Conservation (phyloP, 768 basidiomycete species). For the Leccinum longicurvipes region DNA sequence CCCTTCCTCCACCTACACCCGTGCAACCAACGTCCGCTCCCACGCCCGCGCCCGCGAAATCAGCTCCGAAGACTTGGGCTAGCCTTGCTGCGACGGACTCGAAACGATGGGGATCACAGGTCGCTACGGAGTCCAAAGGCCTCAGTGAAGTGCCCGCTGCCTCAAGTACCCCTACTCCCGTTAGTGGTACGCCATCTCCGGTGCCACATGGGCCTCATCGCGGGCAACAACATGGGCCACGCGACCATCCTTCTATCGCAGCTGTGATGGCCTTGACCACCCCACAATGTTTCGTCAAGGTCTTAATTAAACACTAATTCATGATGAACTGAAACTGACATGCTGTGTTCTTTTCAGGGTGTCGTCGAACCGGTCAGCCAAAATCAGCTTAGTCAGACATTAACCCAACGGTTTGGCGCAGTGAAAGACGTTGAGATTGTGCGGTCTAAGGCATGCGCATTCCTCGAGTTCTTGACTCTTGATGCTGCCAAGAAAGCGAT, state of each 20-base stretch:
- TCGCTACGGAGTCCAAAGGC: constrained; percentile 75
- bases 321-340: background rate
- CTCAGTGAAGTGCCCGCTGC: constrained; percentile 59
- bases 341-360: constrained; percentile 42
- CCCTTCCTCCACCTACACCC: constrained; percentile 32
- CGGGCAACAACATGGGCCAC: constrained; percentile 35
- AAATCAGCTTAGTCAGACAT: constrained; percentile 43
- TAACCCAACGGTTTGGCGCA: constrained; percentile 68
- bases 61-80: constrained; percentile 83
- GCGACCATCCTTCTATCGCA: constrained; percentile 42
- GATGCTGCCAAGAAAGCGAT: constrained; percentile 89
- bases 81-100: constrained; percentile 81
- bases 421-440: constrained; percentile 90
- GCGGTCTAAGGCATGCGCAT: constrained; percentile 85
- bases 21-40: constrained; percentile 28
- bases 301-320: constrained; percentile 28
- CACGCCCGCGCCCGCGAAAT: constrained; percentile 35
- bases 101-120: constrained; percentile 82
- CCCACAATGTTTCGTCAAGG: constrained; percentile 91
- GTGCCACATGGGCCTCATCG: constrained; percentile 33
- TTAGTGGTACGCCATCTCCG: constrained; percentile 36
- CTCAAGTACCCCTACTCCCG: constrained; percentile 39
- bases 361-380: constrained; percentile 66
- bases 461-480: constrained; percentile 80
- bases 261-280: constrained; percentile 65